Percentiles rank a stretch among this genome's conserved stretches.
phyloP scores from a whole-genome alignment of 352 stramenopile species.

The Phytophthora quininea region DNA sequence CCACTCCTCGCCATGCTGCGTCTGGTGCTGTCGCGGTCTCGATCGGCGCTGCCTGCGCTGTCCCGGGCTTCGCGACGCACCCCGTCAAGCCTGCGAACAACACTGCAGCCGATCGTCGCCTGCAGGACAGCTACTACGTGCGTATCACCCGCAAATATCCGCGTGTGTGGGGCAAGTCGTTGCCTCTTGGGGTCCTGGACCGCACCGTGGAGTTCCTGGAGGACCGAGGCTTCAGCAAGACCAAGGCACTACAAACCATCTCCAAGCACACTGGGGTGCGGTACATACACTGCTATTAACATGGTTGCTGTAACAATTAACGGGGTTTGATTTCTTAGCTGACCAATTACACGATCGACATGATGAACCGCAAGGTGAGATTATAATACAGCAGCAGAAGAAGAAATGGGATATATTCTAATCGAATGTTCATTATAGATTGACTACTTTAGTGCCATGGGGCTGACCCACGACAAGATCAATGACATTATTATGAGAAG shows the following conservation, averaged over 20 bases:
- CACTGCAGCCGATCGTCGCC: background rate
- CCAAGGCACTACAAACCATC: conserved; percentile 36
- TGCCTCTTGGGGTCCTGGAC: conserved; percentile 35
- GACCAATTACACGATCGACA: conserved; percentile 28
- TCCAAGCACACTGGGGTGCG: conserved; percentile 19
- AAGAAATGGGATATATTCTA: background rate
- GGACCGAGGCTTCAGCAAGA: conserved; percentile 34
- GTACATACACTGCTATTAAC: background rate
- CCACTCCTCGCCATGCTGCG: conserved; percentile 14
- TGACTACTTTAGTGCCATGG: conserved; percentile 36
- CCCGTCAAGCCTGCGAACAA: conserved; percentile 5
- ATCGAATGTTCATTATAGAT: conserved; percentile 21
- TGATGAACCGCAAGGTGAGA: conserved; percentile 50
- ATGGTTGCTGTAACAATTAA: conserved; percentile 1
- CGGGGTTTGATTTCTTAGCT: conserved; percentile 19
- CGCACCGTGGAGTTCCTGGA: conserved; percentile 40
- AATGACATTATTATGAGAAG: conserved; percentile 40
- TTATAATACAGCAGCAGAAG: background rate
- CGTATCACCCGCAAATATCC: conserved; percentile 47
- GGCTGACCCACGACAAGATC: conserved; percentile 39
- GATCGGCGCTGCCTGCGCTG: conserved; percentile 7
- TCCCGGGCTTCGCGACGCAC: conserved; percentile 5
- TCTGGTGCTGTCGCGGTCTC: background rate
- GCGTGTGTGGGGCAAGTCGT: conserved; percentile 1
- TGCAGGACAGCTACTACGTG: conserved; percentile 35